A percentile compares a stretch with the other conserved stretches of the same genome.
Evolutionary conservation across 306 rosid species (phyloP).

Genomic region (Cucumis melo): DNA sequence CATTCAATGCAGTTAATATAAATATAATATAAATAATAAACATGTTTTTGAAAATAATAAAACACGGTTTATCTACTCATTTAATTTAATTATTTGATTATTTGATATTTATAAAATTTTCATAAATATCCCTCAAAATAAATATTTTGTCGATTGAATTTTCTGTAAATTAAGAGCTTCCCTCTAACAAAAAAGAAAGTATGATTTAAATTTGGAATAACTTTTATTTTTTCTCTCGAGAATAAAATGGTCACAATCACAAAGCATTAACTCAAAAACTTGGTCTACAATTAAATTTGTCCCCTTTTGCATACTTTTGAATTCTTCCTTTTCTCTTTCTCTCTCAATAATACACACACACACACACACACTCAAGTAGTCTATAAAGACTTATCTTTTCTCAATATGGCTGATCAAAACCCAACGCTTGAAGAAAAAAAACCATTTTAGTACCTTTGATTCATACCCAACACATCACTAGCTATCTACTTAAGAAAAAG

Average conservation of each 20-base stretch:
- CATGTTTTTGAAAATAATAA: too few species aligned
- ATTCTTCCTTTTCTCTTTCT: background rate
- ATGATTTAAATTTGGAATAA: background rate
- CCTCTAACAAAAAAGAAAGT: too few species aligned
- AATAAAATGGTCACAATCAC: background rate
- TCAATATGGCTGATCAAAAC: background rate
- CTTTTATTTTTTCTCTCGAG: background rate
- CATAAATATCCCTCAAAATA: too few species aligned
- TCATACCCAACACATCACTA: background rate
- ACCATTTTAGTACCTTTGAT: background rate
- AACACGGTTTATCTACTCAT: too few species aligned
- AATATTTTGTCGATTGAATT: too few species aligned
- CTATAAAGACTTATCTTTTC: background rate
- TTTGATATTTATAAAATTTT: too few species aligned
- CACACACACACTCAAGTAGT: background rate
- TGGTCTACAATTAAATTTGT: background rate
- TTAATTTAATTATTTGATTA: too few species aligned
- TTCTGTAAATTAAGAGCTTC: too few species aligned
- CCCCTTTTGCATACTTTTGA: background rate
- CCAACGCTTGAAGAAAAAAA: background rate
- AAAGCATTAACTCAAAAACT: background rate
- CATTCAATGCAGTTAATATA: too few species aligned
- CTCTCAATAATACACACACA: background rate
- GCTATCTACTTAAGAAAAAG: background rate
- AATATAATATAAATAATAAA: too few species aligned